Evolutionary conservation across 352 stramenopile genomes (phyloP).

Genomic region (Phytophthora pini): DNA sequence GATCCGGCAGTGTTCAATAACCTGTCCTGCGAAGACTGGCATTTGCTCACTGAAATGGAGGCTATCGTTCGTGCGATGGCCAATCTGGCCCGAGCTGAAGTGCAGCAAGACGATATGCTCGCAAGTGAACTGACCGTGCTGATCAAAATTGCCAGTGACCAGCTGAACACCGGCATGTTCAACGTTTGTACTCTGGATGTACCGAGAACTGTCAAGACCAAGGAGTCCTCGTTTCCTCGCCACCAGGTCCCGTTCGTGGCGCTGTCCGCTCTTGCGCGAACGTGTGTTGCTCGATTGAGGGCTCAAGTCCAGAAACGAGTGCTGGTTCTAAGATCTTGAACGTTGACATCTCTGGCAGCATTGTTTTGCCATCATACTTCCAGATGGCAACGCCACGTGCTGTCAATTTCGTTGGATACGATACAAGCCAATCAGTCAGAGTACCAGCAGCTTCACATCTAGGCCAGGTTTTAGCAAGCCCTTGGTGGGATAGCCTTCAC

Average conservation of each 20-base stretch:
- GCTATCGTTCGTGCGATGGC: constrained; percentile 3
- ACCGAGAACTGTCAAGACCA: not conserved
- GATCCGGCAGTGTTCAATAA: constrained; percentile 7
- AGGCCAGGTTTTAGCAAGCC: not conserved
- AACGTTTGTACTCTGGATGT: not conserved
- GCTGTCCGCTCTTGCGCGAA: not conserved
- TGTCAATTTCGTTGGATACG: not conserved
- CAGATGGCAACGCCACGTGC: not conserved
- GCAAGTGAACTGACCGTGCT: constrained; percentile 17
- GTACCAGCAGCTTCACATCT: not conserved
- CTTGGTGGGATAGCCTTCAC: not conserved
- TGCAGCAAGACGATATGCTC: constrained; percentile 1
- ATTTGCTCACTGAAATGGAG: constrained; percentile 8
- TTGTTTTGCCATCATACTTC: not conserved
- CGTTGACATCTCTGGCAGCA: not conserved
- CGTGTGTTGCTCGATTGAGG: not conserved
- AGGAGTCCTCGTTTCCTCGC: not conserved
- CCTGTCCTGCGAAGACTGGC: not conserved
- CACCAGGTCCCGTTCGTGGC: not conserved
- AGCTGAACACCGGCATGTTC: not conserved
- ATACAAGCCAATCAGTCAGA: not conserved
- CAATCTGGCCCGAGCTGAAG: constrained; percentile 12
- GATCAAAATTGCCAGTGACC: constrained; percentile 6
- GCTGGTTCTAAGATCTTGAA: not conserved
- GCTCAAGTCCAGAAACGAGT: not conserved